Conservation (phyloP, 306 rosid genomes). For the Sindora glabra region DNA sequence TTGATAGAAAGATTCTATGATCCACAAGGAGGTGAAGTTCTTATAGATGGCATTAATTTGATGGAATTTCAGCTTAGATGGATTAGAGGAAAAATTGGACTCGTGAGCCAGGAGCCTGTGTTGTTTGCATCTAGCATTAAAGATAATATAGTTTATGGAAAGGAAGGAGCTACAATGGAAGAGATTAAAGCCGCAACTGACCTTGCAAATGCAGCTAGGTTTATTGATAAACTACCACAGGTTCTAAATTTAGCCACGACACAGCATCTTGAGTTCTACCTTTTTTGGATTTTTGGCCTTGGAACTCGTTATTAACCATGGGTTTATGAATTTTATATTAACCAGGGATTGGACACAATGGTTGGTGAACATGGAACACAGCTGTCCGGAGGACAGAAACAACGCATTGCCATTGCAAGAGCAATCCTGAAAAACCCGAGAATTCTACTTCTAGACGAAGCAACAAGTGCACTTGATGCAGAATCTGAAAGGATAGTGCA, state of each 20-base stretch:
- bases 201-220: conserved; percentile 71
- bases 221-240: conserved; percentile 71
- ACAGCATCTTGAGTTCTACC: not conserved
- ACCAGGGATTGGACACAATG: conserved; percentile 66
- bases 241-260: conserved; percentile 20
- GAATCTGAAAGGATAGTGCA: conserved; percentile 81
- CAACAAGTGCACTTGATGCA: conserved; percentile 79
- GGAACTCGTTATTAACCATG: not conserved
- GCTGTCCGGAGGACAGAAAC: conserved; percentile 80
- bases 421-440: conserved; percentile 71
- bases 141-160: conserved; percentile 73
- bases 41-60: conserved; percentile 53
- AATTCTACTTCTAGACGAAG: conserved; percentile 76
- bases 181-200: conserved; percentile 59
- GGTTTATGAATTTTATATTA: not conserved
- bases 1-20: conserved; percentile 75
- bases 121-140: conserved; percentile 60
- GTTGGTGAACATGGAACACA: conserved; percentile 86
- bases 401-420: conserved; percentile 76
- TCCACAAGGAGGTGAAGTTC: conserved; percentile 63
- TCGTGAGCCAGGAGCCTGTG: conserved; percentile 82
- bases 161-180: conserved; percentile 62
- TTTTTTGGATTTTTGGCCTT: not conserved
- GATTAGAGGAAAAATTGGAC: conserved; percentile 75
- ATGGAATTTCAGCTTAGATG: conserved; percentile 65